These are phyloP conservation scores for Colletotrichum tanaceti DNA, from an alignment of 2,329 filamentous ascomycete genomes.

Conservation along the genomic window DNA sequence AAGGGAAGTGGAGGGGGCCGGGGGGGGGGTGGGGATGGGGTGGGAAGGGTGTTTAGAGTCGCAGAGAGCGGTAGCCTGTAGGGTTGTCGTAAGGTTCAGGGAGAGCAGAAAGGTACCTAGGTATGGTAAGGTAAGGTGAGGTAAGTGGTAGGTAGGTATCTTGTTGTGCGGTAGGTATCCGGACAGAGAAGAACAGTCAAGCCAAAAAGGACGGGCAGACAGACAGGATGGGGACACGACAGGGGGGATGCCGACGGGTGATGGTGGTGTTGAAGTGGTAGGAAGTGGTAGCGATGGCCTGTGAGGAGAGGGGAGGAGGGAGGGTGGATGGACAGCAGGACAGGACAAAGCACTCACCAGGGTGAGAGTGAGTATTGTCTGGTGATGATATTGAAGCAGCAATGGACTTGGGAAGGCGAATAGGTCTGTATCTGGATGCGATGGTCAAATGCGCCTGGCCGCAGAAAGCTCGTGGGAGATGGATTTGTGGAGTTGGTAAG, in stretches of 20 bases:
- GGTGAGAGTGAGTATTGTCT: background rate
- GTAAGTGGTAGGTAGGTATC: conserved; percentile 3
- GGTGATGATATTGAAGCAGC: background rate
- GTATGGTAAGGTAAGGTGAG: conserved; percentile 6
- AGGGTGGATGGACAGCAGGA: background rate
- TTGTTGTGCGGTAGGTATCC: background rate
- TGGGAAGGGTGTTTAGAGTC: conserved; percentile 35
- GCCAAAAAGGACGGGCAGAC: conserved; percentile 4
- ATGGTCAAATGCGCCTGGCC: background rate
- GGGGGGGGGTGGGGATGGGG: conserved; percentile 35
- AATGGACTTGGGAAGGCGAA: background rate
- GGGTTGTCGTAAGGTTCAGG: conserved; percentile 33
- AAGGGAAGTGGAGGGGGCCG: conserved; percentile 40
- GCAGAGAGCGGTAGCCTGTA: conserved; percentile 28
- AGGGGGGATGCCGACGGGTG: conserved; percentile 18
- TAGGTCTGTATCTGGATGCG: background rate
- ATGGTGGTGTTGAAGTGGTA: background rate
- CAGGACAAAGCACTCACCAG: conserved; percentile 15
- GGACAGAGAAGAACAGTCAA: conserved; percentile 7
- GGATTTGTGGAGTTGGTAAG: background rate
- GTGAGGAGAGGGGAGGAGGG: background rate
- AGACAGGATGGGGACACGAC: conserved; percentile 17
- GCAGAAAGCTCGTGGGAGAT: conserved; percentile 14
- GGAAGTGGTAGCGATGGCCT: conserved; percentile 14
- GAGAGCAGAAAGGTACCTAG: conserved; percentile 5